Base-by-base conservation (phyloP, 345 rosid genomes). In the Physaria fendleri region DNA sequence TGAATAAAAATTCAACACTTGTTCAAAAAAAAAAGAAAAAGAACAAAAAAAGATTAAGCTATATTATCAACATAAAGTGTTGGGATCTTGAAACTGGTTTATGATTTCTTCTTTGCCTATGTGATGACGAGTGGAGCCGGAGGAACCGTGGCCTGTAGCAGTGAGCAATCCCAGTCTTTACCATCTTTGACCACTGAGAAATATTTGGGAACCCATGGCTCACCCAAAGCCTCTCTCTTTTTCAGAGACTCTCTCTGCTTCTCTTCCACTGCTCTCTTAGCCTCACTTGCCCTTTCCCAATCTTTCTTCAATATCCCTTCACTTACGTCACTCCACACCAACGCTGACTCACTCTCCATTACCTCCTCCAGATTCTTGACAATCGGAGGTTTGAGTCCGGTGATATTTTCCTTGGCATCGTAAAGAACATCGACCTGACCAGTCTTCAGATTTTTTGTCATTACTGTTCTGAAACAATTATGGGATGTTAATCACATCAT, bases 221-320 rank as follows among this genome's bases (percentile, higher is more conserved):
- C 78, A 7, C 79, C 83, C 8, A 22, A 63, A 16, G 85, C 74
- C 11, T 63, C 68, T 66, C 87, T 81, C 10, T 74, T 76, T 61
- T 56, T 83, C 32, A 43, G 39, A 1, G 59, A 32, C 66, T 66
- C 70, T 56, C 98, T 82, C 27, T 88, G 98, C 50, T 68, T 77
- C 34, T 78, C 82, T 67, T 90, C 97, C 1, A 90, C 60, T 0
- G 21, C 62, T 6, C 6, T 81, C 87, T 92, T 92, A 3, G 82
- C 85, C 63, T 80, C 81, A 18, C 70, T 74, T 12, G 93, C 91
- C 70, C 75, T 81, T 40, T 73, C 80, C 96, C 96, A 92, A 0
- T 86, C 87, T 41, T 76, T 66, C 34, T 39, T 74, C 35, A 88
- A 35, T 29, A 92, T 80, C 20, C 61, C 80, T 66, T 64, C 69